A percentile compares a stretch with the other conserved stretches of the same genome.
Evolutionary conservation across 805 yeast genomes (phyloP).

Genomic region (Danielia reshetovae): DNA sequence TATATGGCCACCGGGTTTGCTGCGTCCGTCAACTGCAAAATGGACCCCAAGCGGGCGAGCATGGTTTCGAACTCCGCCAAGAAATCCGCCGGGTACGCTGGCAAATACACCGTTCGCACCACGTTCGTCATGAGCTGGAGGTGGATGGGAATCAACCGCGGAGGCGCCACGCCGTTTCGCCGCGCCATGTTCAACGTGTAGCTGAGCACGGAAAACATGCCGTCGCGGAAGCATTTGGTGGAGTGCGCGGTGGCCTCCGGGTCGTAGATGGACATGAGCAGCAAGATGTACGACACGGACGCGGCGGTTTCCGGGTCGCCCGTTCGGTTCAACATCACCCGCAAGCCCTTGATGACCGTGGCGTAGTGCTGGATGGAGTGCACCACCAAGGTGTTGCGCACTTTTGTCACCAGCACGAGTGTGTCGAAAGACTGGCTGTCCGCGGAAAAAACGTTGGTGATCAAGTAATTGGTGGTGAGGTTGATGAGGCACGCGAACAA

Average conservation of each 20-base stretch:
- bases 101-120: slow-evolving; percentile 31
- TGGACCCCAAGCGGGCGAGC: slow-evolving; percentile 23
- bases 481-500: slow-evolving; percentile 37
- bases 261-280: slow-evolving; percentile 40
- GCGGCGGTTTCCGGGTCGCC: slow-evolving; percentile 29
- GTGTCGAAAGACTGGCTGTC: slow-evolving; percentile 4
- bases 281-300: slow-evolving; percentile 32
- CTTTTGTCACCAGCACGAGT: slow-evolving; percentile 11
- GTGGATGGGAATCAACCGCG: slow-evolving; percentile 27
- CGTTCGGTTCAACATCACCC: slow-evolving; percentile 25
- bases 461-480: slow-evolving; percentile 36
- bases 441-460: slow-evolving; percentile 26
- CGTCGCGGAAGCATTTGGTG: slow-evolving; percentile 37
- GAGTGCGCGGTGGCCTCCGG: slow-evolving; percentile 39
- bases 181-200: slow-evolving; percentile 18
- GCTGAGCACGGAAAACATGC: slow-evolving; percentile 33
- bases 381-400: slow-evolving; percentile 26
- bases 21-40: slow-evolving; percentile 3
- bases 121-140: slow-evolving; percentile 33
- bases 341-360: slow-evolving; percentile 30
- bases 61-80: slow-evolving; percentile 25
- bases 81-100: slow-evolving; percentile 31
- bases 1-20: slow-evolving; percentile 10
- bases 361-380: slow-evolving; percentile 35
- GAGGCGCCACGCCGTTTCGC: slow-evolving; percentile 9